Conservation (phyloP, 78 protist genomes). For the Polysphondylium violaceum region DNA sequence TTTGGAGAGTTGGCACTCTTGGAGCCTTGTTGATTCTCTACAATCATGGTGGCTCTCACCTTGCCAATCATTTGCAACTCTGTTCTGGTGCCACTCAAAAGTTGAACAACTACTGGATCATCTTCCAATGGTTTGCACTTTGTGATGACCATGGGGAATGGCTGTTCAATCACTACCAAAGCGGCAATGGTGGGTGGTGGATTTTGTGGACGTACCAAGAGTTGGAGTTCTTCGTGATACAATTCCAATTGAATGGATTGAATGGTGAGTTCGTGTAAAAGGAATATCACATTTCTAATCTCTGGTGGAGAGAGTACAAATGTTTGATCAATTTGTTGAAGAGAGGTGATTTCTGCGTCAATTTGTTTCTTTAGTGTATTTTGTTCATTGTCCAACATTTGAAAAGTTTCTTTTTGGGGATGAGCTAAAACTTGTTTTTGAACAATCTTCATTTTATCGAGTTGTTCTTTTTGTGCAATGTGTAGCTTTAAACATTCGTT, state of each 20-base stretch:
- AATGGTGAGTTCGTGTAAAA: constrained; percentile 66
- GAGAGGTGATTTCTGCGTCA: constrained; percentile 57
- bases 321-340: constrained; percentile 75
- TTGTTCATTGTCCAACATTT: constrained; percentile 76
- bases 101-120: constrained; percentile 80
- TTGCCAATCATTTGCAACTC: constrained; percentile 70
- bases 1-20: constrained; percentile 47
- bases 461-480: constrained; percentile 74
- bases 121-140: constrained; percentile 81
- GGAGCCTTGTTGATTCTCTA: constrained; percentile 78
- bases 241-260: constrained; percentile 77
- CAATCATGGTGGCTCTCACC: constrained; percentile 71
- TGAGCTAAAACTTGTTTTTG: constrained; percentile 76
- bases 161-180: constrained; percentile 78
- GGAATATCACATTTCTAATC: constrained; percentile 57
- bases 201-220: constrained; percentile 56
- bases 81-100: constrained; percentile 68
- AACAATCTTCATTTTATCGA: constrained; percentile 70
- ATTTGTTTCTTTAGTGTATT: constrained; percentile 70
- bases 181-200: constrained; percentile 82
- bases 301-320: constrained; percentile 62
- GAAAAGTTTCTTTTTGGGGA: constrained; percentile 70
- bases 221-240: constrained; percentile 76
- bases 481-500: constrained; percentile 68
- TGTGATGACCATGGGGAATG: constrained; percentile 82